These are phyloP conservation scores for Saraca asoca DNA, from an alignment of 331 rosid genomes.

Conservation along the genomic window DNA sequence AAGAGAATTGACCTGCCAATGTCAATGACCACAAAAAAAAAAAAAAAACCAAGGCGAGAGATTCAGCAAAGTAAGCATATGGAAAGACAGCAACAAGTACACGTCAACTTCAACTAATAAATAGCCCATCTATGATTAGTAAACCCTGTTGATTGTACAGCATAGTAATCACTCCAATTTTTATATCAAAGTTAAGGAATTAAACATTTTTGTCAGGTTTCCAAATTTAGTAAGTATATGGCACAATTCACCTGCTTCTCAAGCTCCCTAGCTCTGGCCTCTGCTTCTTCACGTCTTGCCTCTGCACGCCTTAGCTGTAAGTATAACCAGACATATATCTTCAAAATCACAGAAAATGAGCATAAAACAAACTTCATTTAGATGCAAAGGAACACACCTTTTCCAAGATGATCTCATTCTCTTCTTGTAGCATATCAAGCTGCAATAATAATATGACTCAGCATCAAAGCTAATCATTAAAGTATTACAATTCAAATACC, in stretches of 20 bases:
- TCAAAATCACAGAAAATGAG: slow-evolving; percentile 24
- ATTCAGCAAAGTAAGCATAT: slow-evolving; percentile 23
- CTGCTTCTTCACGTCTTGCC: slow-evolving; percentile 81
- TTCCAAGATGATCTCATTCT: slow-evolving; percentile 61
- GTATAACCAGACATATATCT: slow-evolving; percentile 37
- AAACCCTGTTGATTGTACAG: not conserved
- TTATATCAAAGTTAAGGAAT: slow-evolving; percentile 24
- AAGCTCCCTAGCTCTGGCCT: slow-evolving; percentile 89
- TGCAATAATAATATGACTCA: slow-evolving; percentile 51
- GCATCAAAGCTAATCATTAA: slow-evolving; percentile 29
- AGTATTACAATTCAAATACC: slow-evolving; percentile 24
- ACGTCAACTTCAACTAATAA: slow-evolving; percentile 1
- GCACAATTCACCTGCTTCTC: slow-evolving; percentile 76
- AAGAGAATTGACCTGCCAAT: slow-evolving; percentile 75
- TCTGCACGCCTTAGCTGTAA: slow-evolving; percentile 80
- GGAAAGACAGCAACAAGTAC: slow-evolving; percentile 1
- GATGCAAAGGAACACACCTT: slow-evolving; percentile 58
- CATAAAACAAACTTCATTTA: slow-evolving; percentile 12
- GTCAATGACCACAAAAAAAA: slow-evolving; percentile 15
- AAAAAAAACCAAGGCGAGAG: slow-evolving; percentile 36
- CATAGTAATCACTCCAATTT: slow-evolving; percentile 13
- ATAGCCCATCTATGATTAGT: not conserved
- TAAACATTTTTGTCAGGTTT: slow-evolving; percentile 1
- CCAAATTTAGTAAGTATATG: slow-evolving; percentile 17
- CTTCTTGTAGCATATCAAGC: slow-evolving; percentile 99